phyloP scores from a whole-genome alignment of 2,329 filamentous ascomycete species.

The Sclerotinia glacialis region DNA sequence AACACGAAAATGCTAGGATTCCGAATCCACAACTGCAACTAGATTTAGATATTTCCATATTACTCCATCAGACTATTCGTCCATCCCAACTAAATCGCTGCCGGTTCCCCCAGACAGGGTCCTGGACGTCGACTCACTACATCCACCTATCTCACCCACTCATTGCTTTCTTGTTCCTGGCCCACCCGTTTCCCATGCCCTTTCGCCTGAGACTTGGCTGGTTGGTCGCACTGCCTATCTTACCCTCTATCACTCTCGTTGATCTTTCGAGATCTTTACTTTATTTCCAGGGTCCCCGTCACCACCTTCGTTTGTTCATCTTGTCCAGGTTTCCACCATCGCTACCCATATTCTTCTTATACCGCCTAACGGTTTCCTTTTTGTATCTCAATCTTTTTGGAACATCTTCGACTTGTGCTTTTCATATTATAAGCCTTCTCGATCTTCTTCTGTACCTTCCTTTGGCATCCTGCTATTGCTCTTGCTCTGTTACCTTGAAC shows the following conservation, averaged over 20 bases:
- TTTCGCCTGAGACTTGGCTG: conserved; percentile 33
- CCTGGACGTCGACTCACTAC: conserved; percentile 22
- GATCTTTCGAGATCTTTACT: conserved; percentile 37
- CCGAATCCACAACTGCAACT: conserved; percentile 15
- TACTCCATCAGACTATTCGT: conserved; percentile 18
- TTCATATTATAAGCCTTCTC: conserved; percentile 35
- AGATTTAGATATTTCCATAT: conserved; percentile 29
- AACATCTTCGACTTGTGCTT: conserved; percentile 39
- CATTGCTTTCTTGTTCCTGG: conserved; percentile 34
- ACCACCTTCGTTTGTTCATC: conserved; percentile 36
- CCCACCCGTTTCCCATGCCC: conserved; percentile 28
- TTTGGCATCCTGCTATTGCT: conserved; percentile 39
- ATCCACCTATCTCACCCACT: conserved; percentile 20
- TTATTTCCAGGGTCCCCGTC: conserved; percentile 40
- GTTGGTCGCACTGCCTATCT: conserved; percentile 36
- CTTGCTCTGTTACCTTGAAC: conserved; percentile 28
- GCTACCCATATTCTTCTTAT: conserved; percentile 39
- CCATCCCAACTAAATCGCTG: conserved; percentile 33
- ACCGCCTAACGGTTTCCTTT: conserved; percentile 38
- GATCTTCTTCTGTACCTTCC: conserved; percentile 40
- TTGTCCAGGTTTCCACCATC: conserved; percentile 35
- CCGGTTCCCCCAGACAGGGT: conserved; percentile 33
- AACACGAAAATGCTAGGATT: conserved; percentile 22
- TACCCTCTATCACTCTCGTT: conserved; percentile 36
- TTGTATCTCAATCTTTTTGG: conserved; percentile 39